Conservation (phyloP, 306 rosid species). For the Biancaea sappan region DNA sequence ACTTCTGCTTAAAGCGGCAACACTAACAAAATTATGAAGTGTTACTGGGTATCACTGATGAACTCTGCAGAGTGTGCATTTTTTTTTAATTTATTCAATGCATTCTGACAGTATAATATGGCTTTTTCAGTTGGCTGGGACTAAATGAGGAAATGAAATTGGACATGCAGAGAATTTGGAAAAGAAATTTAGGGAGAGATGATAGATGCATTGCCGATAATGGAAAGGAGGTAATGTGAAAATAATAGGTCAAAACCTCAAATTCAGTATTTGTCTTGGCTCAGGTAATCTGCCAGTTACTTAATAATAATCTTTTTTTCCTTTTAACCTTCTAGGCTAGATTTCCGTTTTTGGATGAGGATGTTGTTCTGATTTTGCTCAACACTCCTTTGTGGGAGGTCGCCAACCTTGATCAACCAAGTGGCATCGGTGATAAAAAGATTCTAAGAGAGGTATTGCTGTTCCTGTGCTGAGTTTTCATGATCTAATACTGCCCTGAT, state of each 20-base stretch:
- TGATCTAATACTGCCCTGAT: slow-evolving; percentile 12
- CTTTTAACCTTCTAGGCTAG: slow-evolving; percentile 64
- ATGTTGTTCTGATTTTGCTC: slow-evolving; percentile 72
- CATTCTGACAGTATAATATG: slow-evolving; percentile 36
- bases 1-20: slow-evolving; percentile 23
- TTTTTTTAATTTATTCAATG: slow-evolving; percentile 24
- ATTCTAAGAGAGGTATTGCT: slow-evolving; percentile 80
- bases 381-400: slow-evolving; percentile 85
- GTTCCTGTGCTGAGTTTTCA: slow-evolving; percentile 24
- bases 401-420: slow-evolving; percentile 86
- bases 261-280: slow-evolving; percentile 6
- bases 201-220: slow-evolving; percentile 93
- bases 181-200: slow-evolving; percentile 97
- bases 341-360: slow-evolving; percentile 97
- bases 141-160: slow-evolving; percentile 89
- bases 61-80: slow-evolving; percentile 7
- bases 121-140: slow-evolving; percentile 74
- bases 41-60: background rate
- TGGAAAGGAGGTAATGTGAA: slow-evolving; percentile 82
- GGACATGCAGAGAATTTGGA: slow-evolving; percentile 98
- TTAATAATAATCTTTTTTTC: background rate
- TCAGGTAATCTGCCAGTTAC: slow-evolving; percentile 16
- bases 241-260: slow-evolving; percentile 15
- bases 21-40: slow-evolving; percentile 4
- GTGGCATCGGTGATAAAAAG: slow-evolving; percentile 88